phyloP scores from a whole-genome alignment of 2,329 filamentous ascomycete species.

The Pestalotiopsis sp. region DNA sequence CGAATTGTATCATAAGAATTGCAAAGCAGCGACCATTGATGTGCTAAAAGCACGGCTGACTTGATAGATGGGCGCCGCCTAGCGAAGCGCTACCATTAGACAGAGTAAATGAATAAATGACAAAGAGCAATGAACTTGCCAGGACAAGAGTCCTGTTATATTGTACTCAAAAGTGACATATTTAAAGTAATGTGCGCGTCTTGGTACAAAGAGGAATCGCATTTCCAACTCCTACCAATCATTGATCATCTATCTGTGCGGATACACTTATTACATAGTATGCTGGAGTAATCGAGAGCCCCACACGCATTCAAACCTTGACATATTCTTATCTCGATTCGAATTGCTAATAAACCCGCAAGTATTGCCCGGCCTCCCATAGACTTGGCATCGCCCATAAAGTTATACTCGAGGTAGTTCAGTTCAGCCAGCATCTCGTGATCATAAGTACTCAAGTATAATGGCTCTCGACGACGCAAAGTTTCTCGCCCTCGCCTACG shows the following conservation, averaged over 20 bases:
- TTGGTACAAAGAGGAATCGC: neutral
- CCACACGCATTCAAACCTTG: neutral
- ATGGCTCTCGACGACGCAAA: slow-evolving; percentile 42
- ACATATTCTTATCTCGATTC: neutral
- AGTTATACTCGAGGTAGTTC: neutral
- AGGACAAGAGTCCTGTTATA: neutral
- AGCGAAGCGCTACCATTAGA: neutral
- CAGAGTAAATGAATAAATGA: neutral
- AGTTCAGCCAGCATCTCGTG: neutral
- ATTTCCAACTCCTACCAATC: neutral
- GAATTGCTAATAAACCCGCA: neutral
- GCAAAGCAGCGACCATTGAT: neutral
- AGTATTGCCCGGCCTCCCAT: neutral
- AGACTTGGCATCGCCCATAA: neutral
- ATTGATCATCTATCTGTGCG: neutral
- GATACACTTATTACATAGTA: neutral
- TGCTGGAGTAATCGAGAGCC: neutral
- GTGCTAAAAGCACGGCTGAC: neutral
- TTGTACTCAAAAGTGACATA: neutral
- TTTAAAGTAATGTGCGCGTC: neutral
- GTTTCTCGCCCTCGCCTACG: slow-evolving; percentile 46
- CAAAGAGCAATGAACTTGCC: neutral
- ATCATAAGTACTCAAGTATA: neutral
- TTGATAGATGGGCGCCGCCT: neutral
- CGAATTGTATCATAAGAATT: neutral